Percentiles rank a stretch among this genome's conserved stretches.
phyloP scores from a whole-genome alignment of 192 early-diverging fungal species.

The Coemansia erecta region DNA sequence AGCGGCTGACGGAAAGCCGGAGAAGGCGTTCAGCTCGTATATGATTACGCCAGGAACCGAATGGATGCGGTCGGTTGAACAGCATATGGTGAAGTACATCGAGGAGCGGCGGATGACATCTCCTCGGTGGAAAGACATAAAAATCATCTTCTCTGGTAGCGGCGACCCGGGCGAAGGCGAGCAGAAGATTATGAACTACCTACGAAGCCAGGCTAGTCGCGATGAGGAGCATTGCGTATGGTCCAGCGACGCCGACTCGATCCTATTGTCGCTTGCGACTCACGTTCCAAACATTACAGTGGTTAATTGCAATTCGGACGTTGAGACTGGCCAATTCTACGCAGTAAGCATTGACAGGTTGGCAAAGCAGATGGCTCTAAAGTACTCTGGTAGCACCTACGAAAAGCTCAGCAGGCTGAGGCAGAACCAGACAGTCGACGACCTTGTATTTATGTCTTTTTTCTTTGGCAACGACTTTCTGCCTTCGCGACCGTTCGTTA shows the following conservation, averaged over 20 bases:
- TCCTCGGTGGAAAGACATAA: slow-evolving; percentile 73
- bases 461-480: slow-evolving; percentile 97
- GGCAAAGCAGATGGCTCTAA: background rate
- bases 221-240: slow-evolving; percentile 75
- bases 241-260: slow-evolving; percentile 93
- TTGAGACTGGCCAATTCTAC: no score
- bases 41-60: slow-evolving; percentile 93
- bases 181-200: slow-evolving; percentile 98
- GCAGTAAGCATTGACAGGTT: slow-evolving; percentile 39
- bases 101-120: slow-evolving; percentile 72
- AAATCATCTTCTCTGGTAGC: slow-evolving; percentile 88
- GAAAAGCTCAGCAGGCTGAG: slow-evolving; percentile 21
- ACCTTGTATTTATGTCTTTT: slow-evolving; percentile 88
- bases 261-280: slow-evolving; percentile 89
- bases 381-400: slow-evolving; percentile 13
- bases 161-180: slow-evolving; percentile 96
- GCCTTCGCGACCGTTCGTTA: slow-evolving; percentile 60
- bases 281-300: slow-evolving; percentile 91
- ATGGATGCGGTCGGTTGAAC: slow-evolving; percentile 86
- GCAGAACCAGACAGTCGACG: slow-evolving; percentile 81
- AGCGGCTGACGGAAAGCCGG: slow-evolving; percentile 35
- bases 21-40: slow-evolving; percentile 77
- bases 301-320: slow-evolving; percentile 38
- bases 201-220: slow-evolving; percentile 60
- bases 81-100: slow-evolving; percentile 80